phyloP scores from a whole-genome alignment of 2,329 filamentous ascomycete genomes.

The Penicillium corylophilum region DNA sequence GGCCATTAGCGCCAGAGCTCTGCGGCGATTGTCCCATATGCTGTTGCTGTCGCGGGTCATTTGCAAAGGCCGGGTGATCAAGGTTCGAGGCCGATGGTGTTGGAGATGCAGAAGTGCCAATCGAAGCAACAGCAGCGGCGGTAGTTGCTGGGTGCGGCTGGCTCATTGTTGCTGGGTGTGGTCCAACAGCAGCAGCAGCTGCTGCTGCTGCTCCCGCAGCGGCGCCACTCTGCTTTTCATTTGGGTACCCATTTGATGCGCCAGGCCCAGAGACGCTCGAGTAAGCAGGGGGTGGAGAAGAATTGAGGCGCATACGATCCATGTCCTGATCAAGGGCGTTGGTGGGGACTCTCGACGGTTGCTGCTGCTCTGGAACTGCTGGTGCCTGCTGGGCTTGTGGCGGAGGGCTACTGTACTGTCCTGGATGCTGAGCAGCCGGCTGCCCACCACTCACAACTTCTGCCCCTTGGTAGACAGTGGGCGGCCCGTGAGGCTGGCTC shows the following conservation, averaged over 20 bases:
- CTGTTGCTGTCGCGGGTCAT: slow-evolving; percentile 63
- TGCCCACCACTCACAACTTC: slow-evolving; percentile 60
- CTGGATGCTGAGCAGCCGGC: slow-evolving; percentile 26
- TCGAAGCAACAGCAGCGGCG: slow-evolving; percentile 12
- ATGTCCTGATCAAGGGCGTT: slow-evolving; percentile 85
- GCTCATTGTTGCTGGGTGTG: slow-evolving; percentile 27
- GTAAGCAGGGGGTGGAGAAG: slow-evolving; percentile 92
- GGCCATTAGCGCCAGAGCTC: slow-evolving; percentile 32
- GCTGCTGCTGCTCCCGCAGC: slow-evolving; percentile 20
- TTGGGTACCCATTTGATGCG: slow-evolving; percentile 63
- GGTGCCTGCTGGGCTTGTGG: slow-evolving; percentile 26
- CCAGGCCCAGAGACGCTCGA: slow-evolving; percentile 65
- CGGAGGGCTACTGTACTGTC: slow-evolving; percentile 35
- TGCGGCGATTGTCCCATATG: slow-evolving; percentile 40
- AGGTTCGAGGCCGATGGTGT: slow-evolving; percentile 38
- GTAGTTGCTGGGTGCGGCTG: slow-evolving; percentile 20
- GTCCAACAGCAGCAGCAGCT: slow-evolving; percentile 10
- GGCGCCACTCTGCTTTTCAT: slow-evolving; percentile 68
- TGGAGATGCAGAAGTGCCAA: slow-evolving; percentile 22
- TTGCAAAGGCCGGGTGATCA: slow-evolving; percentile 86
- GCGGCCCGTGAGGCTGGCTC: slow-evolving; percentile 81
- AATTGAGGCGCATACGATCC: slow-evolving; percentile 73
- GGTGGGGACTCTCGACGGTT: slow-evolving; percentile 49
- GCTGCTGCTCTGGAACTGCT: slow-evolving; percentile 23
- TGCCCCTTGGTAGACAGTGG: slow-evolving; percentile 85